Evolutionary conservation across 805 yeast species (phyloP), one percentile per base, ranked within the genome.

Genomic region (Saturnispora ahearnii): DNA sequence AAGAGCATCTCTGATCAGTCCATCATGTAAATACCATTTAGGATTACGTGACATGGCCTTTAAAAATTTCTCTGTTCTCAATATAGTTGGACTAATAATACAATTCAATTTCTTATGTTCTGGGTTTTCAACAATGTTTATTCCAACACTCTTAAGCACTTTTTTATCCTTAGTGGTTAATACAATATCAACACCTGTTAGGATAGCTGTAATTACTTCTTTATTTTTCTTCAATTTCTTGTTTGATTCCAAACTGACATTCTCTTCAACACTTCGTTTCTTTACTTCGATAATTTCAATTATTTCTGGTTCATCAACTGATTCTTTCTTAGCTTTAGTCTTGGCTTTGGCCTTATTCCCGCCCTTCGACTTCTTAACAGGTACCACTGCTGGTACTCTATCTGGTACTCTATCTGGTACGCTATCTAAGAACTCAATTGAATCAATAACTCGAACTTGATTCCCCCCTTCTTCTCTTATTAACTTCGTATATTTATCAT

Each of bases 51-150:
- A 78, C 46, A 89, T 66, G 21, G 89, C 79, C 41, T 77, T 75
- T 48, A 91, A 71, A 59, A 91, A 90, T 66, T 91, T 93, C 51
- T 85, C 96, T 0, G 98, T 91, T 55, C 97, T 72, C 57, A 85
- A 62, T n/a, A 84, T 73, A 53, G 79, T 79, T 1, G 97, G 96
- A 0, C 97, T 90, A 10, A 90, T 77, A 10, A 85, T 77, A 41
- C 73, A 63, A 44, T 70, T 72, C 6, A 76, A 53, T 15, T 70
- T 65, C 8, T 70, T 70, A 34, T 46, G 33, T 3, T 74, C 77
- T 12, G 72, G 66, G 15, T 69, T 63, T 2, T 64, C 66, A 1
- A 61, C 53, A 21, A 85, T 66, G 26, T 66, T 65, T 30, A 90
- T 75, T 0, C 96, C 96, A 10, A 79, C 58, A n/a, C 65, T 64